These are phyloP conservation scores for Xylaria sp. DNA, from an alignment of 2,329 filamentous ascomycete genomes.

Conservation along the genomic window DNA sequence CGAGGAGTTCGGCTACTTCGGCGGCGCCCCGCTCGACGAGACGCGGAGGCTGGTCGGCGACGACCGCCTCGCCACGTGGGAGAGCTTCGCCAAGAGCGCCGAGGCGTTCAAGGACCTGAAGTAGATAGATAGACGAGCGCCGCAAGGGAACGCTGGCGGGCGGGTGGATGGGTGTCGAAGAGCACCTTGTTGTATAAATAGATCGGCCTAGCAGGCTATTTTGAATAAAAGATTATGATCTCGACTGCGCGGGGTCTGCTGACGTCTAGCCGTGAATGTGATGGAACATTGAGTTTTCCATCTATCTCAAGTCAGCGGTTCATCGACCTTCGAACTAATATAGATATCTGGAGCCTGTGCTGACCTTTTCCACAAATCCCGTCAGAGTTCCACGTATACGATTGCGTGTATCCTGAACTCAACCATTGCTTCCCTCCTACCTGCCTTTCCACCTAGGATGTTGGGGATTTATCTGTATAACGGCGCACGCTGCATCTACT, in stretches of 20 bases:
- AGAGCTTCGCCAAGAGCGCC: slow-evolving; percentile 41
- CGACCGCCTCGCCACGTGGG: slow-evolving; percentile 47
- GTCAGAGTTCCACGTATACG: no score
- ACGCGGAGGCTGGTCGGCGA: slow-evolving; percentile 41
- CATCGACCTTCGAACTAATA: background rate
- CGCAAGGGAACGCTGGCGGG: background rate
- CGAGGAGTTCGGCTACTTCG: slow-evolving; percentile 56
- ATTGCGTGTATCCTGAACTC: no score
- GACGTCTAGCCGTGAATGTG: background rate
- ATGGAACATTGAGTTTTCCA: no score
- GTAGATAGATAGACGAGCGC: slow-evolving; percentile 22
- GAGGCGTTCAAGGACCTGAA: slow-evolving; percentile 42
- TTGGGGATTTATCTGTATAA: no score
- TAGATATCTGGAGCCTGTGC: no score
- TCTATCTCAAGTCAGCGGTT: background rate
- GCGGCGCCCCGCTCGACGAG: slow-evolving; percentile 45
- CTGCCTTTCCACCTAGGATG: no score
- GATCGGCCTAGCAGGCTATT: no score
- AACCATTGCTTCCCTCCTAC: no score
- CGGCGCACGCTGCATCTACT: no score
- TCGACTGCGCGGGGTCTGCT: background rate
- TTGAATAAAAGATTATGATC: no score
- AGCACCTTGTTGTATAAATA: background rate
- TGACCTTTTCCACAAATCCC: no score
- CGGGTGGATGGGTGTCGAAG: background rate